Evolutionary conservation across 176 grass and related monocot species (phyloP), one percentile per base, ranked within the genome.

Genomic region (Aegilops umbellulata): DNA sequence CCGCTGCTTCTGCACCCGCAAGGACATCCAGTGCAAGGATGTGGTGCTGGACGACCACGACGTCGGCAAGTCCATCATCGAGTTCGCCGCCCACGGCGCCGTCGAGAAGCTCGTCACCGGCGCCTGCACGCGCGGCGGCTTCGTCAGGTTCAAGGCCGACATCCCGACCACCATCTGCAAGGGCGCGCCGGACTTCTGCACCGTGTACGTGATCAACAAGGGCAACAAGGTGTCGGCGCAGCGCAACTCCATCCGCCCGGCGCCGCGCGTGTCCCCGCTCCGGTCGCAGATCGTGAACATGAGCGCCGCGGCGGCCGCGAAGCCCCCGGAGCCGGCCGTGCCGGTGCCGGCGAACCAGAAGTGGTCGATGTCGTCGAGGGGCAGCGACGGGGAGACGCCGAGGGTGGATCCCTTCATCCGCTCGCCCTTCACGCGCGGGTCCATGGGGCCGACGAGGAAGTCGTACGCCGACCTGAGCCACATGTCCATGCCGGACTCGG

Each of bases 61-160:
- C 78, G 87, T 94, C 25, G 84, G 79, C 22, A 99, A 90, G 83
- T 86, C 90, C 6, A 78, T 99, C 69, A 74, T 88, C 57, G 94
- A 97, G 75, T 97, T 99, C 83, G 6, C 82, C 1, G 69, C 92
- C 8, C 41, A 84, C 9, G 89, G 85, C 2, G 88, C 90, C 26
- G 81, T 97, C 31, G 97, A 99, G 82, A 93, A 90, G 78, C 86
- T 99, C 19, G 97, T 97, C 11, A 30, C 96, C 13, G 94, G 97
- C 35, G 83, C 97, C 3, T 82, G 92, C 24, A 5, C 92, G 16
- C 84, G 83, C 57, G 85, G 89, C 16, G 97, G 97, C 46, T 88
- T 99, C 75, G 64, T 92, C 20, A 88, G 90, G 26, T 95, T 98
- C 87, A 98, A 87, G 86, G 91, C 90, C 25, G 96, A 98, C 85